phyloP scores from a whole-genome alignment of 306 rosid species.

The Sicyos edulis region DNA sequence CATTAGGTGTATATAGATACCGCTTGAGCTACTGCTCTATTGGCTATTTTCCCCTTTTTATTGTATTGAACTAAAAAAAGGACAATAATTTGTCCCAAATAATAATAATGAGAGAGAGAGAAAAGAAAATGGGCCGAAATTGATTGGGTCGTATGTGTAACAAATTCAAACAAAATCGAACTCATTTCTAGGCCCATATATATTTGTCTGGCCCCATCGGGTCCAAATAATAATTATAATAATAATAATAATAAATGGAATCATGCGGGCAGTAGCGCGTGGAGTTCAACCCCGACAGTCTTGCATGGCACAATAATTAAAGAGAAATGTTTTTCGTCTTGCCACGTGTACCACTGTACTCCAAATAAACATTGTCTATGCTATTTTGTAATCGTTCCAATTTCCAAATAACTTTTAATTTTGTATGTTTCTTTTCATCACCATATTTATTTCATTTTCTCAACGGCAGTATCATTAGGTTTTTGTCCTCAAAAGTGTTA shows the following conservation, averaged over 20 bases:
- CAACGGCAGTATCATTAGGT: neutral
- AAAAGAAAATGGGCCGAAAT: neutral
- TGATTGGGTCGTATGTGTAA: neutral
- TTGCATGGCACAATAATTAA: neutral
- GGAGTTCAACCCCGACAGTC: neutral
- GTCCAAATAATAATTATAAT: neutral
- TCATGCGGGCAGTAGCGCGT: neutral
- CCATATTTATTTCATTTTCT: neutral
- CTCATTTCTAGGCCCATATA: neutral
- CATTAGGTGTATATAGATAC: too few species aligned
- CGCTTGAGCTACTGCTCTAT: too few species aligned
- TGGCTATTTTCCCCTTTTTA: too few species aligned
- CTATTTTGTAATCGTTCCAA: neutral
- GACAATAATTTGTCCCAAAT: too few species aligned
- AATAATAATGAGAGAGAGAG: too few species aligned
- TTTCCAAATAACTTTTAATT: neutral
- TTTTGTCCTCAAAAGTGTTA: neutral
- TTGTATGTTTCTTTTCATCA: neutral
- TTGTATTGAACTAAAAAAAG: too few species aligned
- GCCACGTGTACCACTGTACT: neutral
- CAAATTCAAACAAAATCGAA: too few species aligned
- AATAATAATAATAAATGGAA: too few species aligned
- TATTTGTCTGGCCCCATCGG: neutral
- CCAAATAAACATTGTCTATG: neutral
- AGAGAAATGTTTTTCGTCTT: neutral